Percentiles rank a stretch among this genome's conserved stretches.
Conservation (phyloP, 805 yeast species). For the Barnettozyma sucrosica region DNA sequence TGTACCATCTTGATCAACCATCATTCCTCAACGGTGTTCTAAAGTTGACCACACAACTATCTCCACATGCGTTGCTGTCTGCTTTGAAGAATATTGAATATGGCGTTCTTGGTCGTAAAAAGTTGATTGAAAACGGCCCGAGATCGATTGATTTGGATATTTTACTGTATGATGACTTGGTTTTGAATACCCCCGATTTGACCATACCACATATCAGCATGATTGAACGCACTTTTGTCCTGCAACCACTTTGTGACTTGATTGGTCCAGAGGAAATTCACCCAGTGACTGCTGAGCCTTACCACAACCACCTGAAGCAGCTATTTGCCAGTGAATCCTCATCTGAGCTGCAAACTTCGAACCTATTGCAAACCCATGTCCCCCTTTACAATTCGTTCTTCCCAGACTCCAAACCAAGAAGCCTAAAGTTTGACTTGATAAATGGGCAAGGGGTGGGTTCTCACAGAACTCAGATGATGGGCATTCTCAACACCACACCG, state of each 20-base stretch:
- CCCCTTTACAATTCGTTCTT: conserved; percentile 35
- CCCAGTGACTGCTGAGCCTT: conserved; percentile 84
- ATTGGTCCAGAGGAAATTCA: conserved; percentile 61
- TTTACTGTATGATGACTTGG: conserved; percentile 48
- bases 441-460: conserved; percentile 25
- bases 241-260: conserved; percentile 83
- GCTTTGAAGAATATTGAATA: conserved; percentile 76
- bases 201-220: conserved; percentile 82
- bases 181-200: conserved; percentile 52
- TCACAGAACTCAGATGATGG: conserved; percentile 70
- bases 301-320: conserved; percentile 58
- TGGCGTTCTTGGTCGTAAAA: conserved; percentile 59
- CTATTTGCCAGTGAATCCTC: conserved; percentile 31
- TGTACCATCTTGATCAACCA: conserved; percentile 79
- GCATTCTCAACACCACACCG: conserved; percentile 83
- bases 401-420: conserved; percentile 17
- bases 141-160: conserved; percentile 88
- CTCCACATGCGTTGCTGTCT: conserved; percentile 59
- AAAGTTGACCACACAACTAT: conserved; percentile 51
- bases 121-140: conserved; percentile 86
- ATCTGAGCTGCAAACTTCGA: conserved; percentile 38
- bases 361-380: conserved; percentile 41
- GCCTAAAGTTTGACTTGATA: conserved; percentile 40
- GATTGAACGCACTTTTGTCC: conserved; percentile 86
- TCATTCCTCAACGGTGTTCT: conserved; percentile 82